Evolutionary conservation across 352 stramenopile genomes (phyloP).

Genomic region (Saprolegnia diclina): DNA sequence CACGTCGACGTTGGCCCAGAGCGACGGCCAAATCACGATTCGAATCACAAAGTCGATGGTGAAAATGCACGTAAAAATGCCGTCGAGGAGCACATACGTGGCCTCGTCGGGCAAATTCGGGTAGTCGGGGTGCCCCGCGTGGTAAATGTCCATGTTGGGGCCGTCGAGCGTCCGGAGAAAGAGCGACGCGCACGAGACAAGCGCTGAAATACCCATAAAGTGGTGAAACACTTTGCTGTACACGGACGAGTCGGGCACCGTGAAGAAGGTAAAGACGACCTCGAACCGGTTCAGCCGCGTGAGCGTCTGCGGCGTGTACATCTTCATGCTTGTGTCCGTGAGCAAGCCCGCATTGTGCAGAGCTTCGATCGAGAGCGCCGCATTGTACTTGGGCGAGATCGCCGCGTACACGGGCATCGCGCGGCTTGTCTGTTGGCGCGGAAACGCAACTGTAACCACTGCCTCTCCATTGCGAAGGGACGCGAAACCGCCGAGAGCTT

Average conservation of each 20-base stretch:
- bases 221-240: constrained; percentile 61
- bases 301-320: constrained; percentile 27
- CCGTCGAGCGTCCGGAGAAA: constrained; percentile 72
- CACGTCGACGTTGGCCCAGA: constrained; percentile 69
- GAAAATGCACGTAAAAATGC: constrained; percentile 71
- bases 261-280: constrained; percentile 61
- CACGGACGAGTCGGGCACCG: constrained; percentile 62
- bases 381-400: constrained; percentile 60
- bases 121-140: constrained; percentile 43
- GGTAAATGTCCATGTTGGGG: constrained; percentile 50
- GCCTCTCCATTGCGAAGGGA: neutral
- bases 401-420: constrained; percentile 51
- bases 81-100: constrained; percentile 54
- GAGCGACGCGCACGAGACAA: constrained; percentile 66
- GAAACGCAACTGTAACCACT: neutral
- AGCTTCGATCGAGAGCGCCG: constrained; percentile 25
- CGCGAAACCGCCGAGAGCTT: neutral
- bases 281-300: constrained; percentile 55
- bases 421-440: neutral
- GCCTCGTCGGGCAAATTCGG: constrained; percentile 41
- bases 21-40: constrained; percentile 62
- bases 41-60: constrained; percentile 61
- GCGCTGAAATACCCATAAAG: constrained; percentile 58
- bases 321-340: constrained; percentile 28
- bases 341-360: constrained; percentile 25